A percentile compares a stretch with the other conserved stretches of the same genome.
phyloP scores from a whole-genome alignment of 2,329 filamentous ascomycete species.

The Huntiella abstrusa region DNA sequence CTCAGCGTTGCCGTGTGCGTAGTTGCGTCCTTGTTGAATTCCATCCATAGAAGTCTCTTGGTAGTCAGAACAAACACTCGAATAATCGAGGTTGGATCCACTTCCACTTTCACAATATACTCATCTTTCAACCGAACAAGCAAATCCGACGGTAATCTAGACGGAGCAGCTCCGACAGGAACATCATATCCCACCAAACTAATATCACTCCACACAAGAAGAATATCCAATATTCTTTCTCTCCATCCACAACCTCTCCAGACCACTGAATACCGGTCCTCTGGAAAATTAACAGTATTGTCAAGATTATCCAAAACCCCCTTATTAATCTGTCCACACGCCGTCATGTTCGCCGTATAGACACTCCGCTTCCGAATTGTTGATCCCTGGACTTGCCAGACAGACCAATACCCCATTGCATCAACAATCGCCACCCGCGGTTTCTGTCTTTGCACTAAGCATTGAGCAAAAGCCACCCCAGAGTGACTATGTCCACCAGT shows the following conservation, averaged over 20 bases:
- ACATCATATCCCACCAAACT: conserved; percentile 1
- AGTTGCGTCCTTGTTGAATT: too few relatives aligned
- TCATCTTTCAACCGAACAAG: not conserved
- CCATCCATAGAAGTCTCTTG: conserved; percentile 8
- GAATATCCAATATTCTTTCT: not conserved
- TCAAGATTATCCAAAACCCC: conserved; percentile 21
- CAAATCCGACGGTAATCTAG: too few relatives aligned
- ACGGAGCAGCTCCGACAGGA: too few relatives aligned
- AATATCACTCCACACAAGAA: conserved; percentile 10
- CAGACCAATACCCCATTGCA: conserved; percentile 43
- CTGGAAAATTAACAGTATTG: conserved; percentile 14
- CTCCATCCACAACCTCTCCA: too few relatives aligned
- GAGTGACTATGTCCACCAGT: conserved; percentile 38
- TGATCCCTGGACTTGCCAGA: conserved; percentile 39
- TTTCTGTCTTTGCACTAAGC: conserved; percentile 22
- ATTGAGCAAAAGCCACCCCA: conserved; percentile 47
- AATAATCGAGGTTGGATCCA: conserved; percentile 3
- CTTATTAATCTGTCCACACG: conserved; percentile 26
- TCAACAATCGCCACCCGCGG: conserved; percentile 50
- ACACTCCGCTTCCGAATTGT: conserved; percentile 19
- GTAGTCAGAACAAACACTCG: conserved; percentile 11
- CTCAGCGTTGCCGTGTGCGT: not conserved
- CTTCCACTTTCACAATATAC: conserved; percentile 7
- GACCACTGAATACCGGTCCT: conserved; percentile 19
- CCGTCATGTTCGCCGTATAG: conserved; percentile 18